Conservation (phyloP, 192 early-diverging fungal species). For the Entomortierella lignicola region DNA sequence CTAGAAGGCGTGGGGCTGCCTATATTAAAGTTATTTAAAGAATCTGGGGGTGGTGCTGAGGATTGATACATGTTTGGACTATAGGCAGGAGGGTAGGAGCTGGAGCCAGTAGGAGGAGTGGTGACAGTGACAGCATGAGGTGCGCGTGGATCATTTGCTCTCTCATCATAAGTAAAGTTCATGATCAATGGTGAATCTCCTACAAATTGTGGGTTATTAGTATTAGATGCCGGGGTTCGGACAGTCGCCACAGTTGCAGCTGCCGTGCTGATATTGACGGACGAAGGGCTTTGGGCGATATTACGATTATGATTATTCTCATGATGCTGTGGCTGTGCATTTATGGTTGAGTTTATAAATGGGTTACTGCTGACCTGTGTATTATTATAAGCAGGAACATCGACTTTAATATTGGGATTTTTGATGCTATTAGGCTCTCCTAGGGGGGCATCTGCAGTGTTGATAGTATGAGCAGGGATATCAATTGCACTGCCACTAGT, state of each 20-base stretch:
- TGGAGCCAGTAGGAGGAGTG: neutral
- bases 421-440: neutral
- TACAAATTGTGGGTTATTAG: neutral
- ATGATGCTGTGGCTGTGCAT: conserved; percentile 8
- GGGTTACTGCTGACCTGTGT: no score
- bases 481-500: no score
- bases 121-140: neutral
- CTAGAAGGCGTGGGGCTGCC: neutral
- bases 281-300: no score
- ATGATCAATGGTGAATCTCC: neutral
- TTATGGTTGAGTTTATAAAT: neutral
- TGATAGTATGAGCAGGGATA: neutral
- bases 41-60: neutral
- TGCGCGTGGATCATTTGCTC: conserved; percentile 1
- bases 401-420: neutral
- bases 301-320: no score
- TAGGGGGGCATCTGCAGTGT: neutral
- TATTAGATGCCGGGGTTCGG: neutral
- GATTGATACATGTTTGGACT: neutral
- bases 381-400: neutral
- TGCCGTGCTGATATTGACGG: neutral
- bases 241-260: neutral
- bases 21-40: no score
- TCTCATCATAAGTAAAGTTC: neutral
- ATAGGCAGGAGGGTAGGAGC: conserved; percentile 5